phyloP scores from a whole-genome alignment of 805 yeast genomes.

The Pichia gijzeniarum region DNA sequence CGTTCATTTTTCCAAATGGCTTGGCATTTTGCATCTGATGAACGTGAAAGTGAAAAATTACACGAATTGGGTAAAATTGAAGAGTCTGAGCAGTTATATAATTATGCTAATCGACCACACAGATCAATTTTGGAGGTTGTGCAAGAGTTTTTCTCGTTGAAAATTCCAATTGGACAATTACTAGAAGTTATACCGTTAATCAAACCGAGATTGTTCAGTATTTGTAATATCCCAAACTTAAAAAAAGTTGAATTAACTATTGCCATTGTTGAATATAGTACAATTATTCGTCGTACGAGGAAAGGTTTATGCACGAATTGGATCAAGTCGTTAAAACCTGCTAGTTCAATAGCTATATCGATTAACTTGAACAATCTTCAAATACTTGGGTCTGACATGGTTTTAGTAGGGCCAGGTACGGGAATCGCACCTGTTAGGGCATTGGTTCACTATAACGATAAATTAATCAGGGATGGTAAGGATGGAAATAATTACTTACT shows the following conservation, averaged over 20 bases:
- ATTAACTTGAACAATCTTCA: constrained; percentile 41
- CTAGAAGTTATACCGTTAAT: constrained; percentile 74
- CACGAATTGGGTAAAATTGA: constrained; percentile 65
- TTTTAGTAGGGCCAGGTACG: constrained; percentile 89
- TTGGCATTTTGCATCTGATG: constrained; percentile 72
- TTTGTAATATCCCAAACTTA: constrained; percentile 48
- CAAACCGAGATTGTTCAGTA: constrained; percentile 78
- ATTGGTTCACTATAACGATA: constrained; percentile 40
- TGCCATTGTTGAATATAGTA: constrained; percentile 82
- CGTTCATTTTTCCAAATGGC: constrained; percentile 70
- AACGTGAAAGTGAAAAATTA: constrained; percentile 69
- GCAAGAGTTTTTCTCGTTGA: constrained; percentile 70
- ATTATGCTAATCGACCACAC: constrained; percentile 91
- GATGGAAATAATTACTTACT: constrained; percentile 36
- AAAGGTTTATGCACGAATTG: constrained; percentile 80
- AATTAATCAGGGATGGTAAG: constrained; percentile 6
- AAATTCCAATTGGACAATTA: constrained; percentile 67
- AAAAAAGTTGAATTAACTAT: constrained; percentile 57
- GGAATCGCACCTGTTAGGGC: constrained; percentile 93
- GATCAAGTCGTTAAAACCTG: constrained; percentile 44
- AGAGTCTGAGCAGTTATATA: constrained; percentile 74
- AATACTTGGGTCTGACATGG: constrained; percentile 29
- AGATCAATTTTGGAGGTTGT: constrained; percentile 80
- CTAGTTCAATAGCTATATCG: constrained; percentile 48
- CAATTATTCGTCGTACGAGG: constrained; percentile 69